Evolutionary conservation across 1,284 basidiomycete genomes (phyloP).

Genomic region (Rhodotorula sp.): DNA sequence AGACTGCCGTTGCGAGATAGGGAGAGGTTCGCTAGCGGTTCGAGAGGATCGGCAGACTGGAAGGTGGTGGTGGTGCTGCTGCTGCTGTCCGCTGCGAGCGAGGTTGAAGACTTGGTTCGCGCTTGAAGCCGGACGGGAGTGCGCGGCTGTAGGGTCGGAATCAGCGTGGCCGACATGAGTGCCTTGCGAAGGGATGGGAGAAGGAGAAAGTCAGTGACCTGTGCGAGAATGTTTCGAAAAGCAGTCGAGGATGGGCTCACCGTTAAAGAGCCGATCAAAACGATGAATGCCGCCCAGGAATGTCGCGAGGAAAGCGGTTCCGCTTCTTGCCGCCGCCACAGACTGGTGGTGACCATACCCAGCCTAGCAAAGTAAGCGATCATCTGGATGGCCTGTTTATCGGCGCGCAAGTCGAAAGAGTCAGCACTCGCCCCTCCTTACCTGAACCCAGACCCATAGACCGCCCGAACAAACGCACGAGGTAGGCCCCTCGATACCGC

Average conservation of each 20-base stretch:
- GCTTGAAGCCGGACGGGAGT: slow-evolving; percentile 11
- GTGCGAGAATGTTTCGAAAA: too few relatives aligned
- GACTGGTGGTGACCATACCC: background rate
- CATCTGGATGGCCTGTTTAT: slow-evolving; percentile 16
- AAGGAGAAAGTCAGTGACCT: background rate
- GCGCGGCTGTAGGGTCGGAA: slow-evolving; percentile 2
- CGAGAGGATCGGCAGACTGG: slow-evolving; percentile 40
- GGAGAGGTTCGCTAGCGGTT: slow-evolving; percentile 20
- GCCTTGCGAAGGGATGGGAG: too few relatives aligned
- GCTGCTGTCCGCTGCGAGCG: background rate
- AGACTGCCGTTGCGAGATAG: slow-evolving; percentile 3
- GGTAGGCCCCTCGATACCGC: background rate
- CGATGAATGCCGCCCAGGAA: background rate
- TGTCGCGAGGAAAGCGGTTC: background rate
- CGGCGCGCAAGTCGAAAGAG: accelerated
- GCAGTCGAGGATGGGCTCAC: too few relatives aligned
- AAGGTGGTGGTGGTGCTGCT: background rate
- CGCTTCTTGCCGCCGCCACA: too few relatives aligned
- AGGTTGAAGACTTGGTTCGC: too few relatives aligned
- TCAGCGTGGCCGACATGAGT: background rate
- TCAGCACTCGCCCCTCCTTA: background rate
- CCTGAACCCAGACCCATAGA: too few relatives aligned
- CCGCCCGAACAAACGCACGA: slow-evolving; percentile 8
- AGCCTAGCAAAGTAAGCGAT: slow-evolving; percentile 9
- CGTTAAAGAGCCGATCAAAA: too few relatives aligned